Base-by-base conservation (phyloP, 1,284 basidiomycete species). In the Vanrija sp. region DNA sequence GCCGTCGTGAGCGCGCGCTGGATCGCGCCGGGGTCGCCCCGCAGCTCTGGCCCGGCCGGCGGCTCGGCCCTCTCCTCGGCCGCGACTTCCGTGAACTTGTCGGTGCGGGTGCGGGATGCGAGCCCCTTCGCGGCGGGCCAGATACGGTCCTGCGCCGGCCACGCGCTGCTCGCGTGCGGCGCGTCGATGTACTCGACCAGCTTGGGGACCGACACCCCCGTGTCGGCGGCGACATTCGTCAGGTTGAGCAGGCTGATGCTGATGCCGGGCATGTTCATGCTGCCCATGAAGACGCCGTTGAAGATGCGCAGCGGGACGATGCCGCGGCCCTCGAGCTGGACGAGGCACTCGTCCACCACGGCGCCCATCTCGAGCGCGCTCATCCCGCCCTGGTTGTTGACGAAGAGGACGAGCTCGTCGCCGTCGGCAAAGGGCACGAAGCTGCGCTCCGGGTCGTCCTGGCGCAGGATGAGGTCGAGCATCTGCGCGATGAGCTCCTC, bases 331-430 rank as follows among this genome's bases (percentile, higher is more conserved):
- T 65, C 63, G 24, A 74, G 75, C 62, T 78, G 74, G 25, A 50
- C 62, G 49, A 78, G 60, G 1, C 71, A 67, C 57, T 78, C 77
- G 51, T 78, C 77, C 4, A 68, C 63, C 20, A 78, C 72, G 5
- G 78, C 78, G 42, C 73, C 71, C 66, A 79, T 73, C 65, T 79
- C 78, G 23, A 79, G 68, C 27, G 68, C 65, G 55, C 68, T 72
- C 71, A 79, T 71, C 8, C 77, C 78, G 43, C 78, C 78, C 57
- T 78, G 73, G 62, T 79, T 79, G 70, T 79, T 79, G 53, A 79
- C 64, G 41, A 79, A 66, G 41, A 75, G 54, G 3, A 69, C 68
- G 14, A 70, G 56, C 36, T 71, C 66, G 47, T 79, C 77, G 16
- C 67, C 72, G 48, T 75, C 64, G 45, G 71, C 66, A 59, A 78